These are phyloP conservation scores for Madurella mycetomatis DNA, from an alignment of 2,329 filamentous ascomycete species.

Conservation along the genomic window DNA sequence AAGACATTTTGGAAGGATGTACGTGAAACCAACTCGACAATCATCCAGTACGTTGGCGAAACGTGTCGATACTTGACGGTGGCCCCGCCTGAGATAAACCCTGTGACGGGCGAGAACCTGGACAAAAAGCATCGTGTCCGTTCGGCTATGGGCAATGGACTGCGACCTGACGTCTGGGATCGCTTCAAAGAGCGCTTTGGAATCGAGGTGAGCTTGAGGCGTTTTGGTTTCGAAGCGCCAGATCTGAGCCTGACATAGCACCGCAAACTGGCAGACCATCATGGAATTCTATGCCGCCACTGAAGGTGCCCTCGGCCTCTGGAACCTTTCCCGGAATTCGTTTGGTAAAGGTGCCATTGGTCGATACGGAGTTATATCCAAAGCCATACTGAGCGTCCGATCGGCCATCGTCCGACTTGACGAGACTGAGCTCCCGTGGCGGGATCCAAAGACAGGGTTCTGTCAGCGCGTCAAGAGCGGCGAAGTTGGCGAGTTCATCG, in stretches of 20 bases:
- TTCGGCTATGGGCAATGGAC: slow-evolving; percentile 74
- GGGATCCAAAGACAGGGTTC: slow-evolving; percentile 64
- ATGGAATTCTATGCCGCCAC: slow-evolving; percentile 80
- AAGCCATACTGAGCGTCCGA: slow-evolving; percentile 45
- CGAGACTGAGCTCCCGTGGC: slow-evolving; percentile 61
- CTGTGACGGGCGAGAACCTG: slow-evolving; percentile 59
- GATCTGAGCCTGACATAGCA: not conserved
- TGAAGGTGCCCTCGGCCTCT: slow-evolving; percentile 63
- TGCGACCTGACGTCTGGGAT: slow-evolving; percentile 82
- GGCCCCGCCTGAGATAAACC: slow-evolving; percentile 58
- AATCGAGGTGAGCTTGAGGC: slow-evolving; percentile 42
- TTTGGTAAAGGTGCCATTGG: slow-evolving; percentile 73
- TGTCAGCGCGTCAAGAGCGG: slow-evolving; percentile 56
- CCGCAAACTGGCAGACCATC: slow-evolving; percentile 40
- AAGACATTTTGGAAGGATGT: slow-evolving; percentile 75
- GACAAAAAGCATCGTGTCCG: slow-evolving; percentile 70
- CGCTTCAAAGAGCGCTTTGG: slow-evolving; percentile 78
- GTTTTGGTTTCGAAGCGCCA: too few relatives aligned
- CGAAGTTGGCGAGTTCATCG: slow-evolving; percentile 71
- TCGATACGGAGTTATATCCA: slow-evolving; percentile 60
- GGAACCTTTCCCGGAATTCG: slow-evolving; percentile 69
- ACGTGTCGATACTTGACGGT: slow-evolving; percentile 77
- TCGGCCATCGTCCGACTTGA: slow-evolving; percentile 65
- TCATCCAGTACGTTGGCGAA: slow-evolving; percentile 84
- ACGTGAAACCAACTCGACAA: slow-evolving; percentile 62